Evolutionary conservation across 1,139 yeast genomes (phyloP).

Genomic region (Insectozyma bohioensis): DNA sequence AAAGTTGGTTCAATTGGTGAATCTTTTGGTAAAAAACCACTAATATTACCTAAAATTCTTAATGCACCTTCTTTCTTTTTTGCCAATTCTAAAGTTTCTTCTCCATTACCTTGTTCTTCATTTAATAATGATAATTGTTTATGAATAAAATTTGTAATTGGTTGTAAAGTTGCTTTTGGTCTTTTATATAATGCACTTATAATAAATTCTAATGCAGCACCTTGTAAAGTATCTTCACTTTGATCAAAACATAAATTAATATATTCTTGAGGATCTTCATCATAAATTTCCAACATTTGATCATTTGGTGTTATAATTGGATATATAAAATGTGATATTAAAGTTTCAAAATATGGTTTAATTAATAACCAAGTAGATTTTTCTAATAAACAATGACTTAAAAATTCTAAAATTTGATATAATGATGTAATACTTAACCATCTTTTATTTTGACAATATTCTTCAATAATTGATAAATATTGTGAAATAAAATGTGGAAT

Average conservation of each 20-base stretch:
- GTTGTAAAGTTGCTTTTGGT: slow-evolving; percentile 57
- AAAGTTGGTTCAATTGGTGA: slow-evolving; percentile 64
- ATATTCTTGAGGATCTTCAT: slow-evolving; percentile 88
- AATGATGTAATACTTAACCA: slow-evolving; percentile 74
- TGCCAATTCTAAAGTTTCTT: slow-evolving; percentile 58
- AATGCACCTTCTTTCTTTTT: slow-evolving; percentile 77
- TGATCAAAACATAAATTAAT: slow-evolving; percentile 76
- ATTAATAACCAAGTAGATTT: slow-evolving; percentile 70
- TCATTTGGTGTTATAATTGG: slow-evolving; percentile 78
- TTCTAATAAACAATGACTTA: slow-evolving; percentile 69
- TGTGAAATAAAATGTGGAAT: slow-evolving; percentile 73
- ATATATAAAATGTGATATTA: slow-evolving; percentile 72
- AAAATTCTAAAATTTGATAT: slow-evolving; percentile 64
- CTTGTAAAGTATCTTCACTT: slow-evolving; percentile 64
- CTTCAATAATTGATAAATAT: slow-evolving; percentile 64
- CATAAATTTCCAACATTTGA: slow-evolving; percentile 71
- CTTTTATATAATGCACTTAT: slow-evolving; percentile 69
- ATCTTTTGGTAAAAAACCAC: slow-evolving; percentile 63
- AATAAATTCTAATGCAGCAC: slow-evolving; percentile 63
- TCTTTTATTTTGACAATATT: slow-evolving; percentile 62
- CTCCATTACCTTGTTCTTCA: too few species aligned
- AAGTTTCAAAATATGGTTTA: slow-evolving; percentile 64
- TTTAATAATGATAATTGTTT: slow-evolving; percentile 36
- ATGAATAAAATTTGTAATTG: slow-evolving; percentile 60
- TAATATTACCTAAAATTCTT: slow-evolving; percentile 72